A percentile compares a stretch with the other conserved stretches of the same genome.
Conservation (phyloP, 2,329 filamentous ascomycete genomes). For the Penicillium frequentans region DNA sequence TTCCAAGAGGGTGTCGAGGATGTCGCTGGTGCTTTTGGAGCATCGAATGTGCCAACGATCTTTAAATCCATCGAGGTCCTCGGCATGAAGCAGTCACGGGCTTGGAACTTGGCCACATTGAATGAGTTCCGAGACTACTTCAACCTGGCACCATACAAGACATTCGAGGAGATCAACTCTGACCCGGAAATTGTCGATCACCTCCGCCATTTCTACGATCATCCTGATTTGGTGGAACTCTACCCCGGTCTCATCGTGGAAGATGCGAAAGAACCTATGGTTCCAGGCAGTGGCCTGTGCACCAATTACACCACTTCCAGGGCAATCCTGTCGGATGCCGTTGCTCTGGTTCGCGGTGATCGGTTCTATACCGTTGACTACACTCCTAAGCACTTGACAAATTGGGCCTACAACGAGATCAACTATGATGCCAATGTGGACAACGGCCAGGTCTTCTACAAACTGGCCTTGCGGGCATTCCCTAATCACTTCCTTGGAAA, state of each 20-base stretch:
- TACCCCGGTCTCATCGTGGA: constrained; percentile 61
- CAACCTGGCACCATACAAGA: constrained; percentile 51
- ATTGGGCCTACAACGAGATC: constrained; percentile 48
- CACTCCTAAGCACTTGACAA: constrained; percentile 46
- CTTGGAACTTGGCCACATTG: constrained; percentile 61
- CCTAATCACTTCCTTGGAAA: constrained; percentile 51
- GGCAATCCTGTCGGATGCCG: constrained; percentile 48
- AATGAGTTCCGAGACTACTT: constrained; percentile 58
- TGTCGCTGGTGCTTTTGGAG: constrained; percentile 60
- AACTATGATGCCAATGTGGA: constrained; percentile 46
- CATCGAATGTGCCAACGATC: constrained; percentile 58
- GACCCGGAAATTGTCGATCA: constrained; percentile 49
- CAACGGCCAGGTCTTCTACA: constrained; percentile 53
- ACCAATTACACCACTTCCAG: constrained; percentile 48
- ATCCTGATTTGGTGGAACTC: constrained; percentile 56
- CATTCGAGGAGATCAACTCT: constrained; percentile 54
- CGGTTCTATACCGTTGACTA: constrained; percentile 50
- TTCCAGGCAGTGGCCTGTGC: constrained; percentile 50
- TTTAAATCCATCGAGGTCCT: constrained; percentile 63
- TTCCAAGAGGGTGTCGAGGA: constrained; percentile 62
- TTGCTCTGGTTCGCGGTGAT: constrained; percentile 48
- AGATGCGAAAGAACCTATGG: constrained; percentile 54
- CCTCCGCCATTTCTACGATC: constrained; percentile 50
- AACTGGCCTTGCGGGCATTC: constrained; percentile 52
- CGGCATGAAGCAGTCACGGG: constrained; percentile 62